Base-by-base conservation (phyloP, 169 alveolate genomes). In the Eimeria falciformis region DNA sequence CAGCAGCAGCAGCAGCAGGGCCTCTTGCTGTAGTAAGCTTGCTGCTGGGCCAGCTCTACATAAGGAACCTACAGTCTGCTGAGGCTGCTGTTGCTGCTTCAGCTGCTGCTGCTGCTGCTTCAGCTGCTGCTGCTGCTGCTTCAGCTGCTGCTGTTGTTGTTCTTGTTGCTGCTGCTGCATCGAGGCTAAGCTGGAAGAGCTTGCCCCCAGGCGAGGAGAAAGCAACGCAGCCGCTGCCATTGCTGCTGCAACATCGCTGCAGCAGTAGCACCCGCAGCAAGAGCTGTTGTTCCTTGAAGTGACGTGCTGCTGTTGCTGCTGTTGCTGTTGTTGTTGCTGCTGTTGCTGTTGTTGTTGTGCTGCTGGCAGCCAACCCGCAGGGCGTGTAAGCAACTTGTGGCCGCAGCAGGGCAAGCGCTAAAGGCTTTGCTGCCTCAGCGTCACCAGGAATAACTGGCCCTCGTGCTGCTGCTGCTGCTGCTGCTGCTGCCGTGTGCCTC, bases 1-100 rank as follows among this genome's bases (percentile, higher is more conserved):
- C 78, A 66, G 78, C 78, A n/a, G 78, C 46, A 25, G 78, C 45
- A 66, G 43, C 78, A 66, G 78, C 78, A 66, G 78, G 21, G 37
- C 0, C 78, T 1, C 45, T 9, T 12, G 40, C 4, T 40, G 23
- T 21, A 1, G 78, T 46, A 66, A 21, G 6, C n/a, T 14, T 66
- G 78, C 5, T 66, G 45, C 78, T 7, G 45, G 18, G 14, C 2
- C 17, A 25, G 47, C 47, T 25, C 2, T 11, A 66, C 5, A 6
- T 33, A 46, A 66, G 21, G n/a, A 27, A 17, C 46, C 78, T 6
- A 6, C 47, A 6, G 29, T 7, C 5, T 18, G 45, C 43, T 3
- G 45, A 5, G 25, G 78, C 78, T 66, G 78, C 40, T 66, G 78
- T 46, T 66, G 78, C 40, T 66, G 47, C 2, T 66, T 40, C 78